A percentile compares a stretch with the other conserved stretches of the same genome.
Evolutionary conservation across 1,284 basidiomycete species (phyloP).

Genomic region (Tylopilus orsonianus): DNA sequence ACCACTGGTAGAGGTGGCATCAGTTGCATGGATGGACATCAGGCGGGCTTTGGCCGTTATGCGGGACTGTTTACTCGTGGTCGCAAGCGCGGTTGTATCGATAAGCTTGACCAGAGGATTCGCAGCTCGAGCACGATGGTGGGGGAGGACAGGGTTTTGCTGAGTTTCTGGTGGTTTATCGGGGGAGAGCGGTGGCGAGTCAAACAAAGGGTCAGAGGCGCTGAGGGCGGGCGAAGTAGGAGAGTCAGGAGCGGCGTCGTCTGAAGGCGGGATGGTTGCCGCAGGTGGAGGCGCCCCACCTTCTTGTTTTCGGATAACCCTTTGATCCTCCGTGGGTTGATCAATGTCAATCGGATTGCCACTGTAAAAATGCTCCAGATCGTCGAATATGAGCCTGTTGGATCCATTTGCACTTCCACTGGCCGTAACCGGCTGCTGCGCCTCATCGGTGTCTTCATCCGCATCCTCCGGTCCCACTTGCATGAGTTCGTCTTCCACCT

Average conservation of each 20-base stretch:
- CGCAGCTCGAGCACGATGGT: constrained; percentile 46
- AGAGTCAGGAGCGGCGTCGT: neutral
- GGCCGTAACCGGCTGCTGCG: neutral
- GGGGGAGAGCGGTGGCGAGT: constrained; percentile 21
- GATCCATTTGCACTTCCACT: constrained; percentile 2
- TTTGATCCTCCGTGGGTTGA: constrained; percentile 22
- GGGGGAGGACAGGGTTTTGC: constrained; percentile 28
- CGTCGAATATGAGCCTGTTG: constrained; percentile 22
- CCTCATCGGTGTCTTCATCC: constrained; percentile 13
- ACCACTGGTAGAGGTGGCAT: constrained; percentile 13
- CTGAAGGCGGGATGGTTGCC: neutral
- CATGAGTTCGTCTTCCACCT: constrained; percentile 37
- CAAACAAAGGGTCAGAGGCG: constrained; percentile 32
- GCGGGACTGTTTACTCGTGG: constrained; percentile 33
- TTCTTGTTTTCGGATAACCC: neutral
- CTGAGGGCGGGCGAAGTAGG: constrained; percentile 16
- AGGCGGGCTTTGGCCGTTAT: constrained; percentile 49
- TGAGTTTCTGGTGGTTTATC: constrained; percentile 10
- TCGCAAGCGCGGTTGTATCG: constrained; percentile 36
- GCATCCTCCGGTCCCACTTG: constrained; percentile 24
- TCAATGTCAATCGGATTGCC: constrained; percentile 34
- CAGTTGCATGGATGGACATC: constrained; percentile 20
- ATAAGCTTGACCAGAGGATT: constrained; percentile 55
- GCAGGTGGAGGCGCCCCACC: constrained; percentile 2
- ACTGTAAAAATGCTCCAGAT: constrained; percentile 33